Conservation (phyloP, 371 early-diverging fungal species). For the Circinella umbellata region DNA sequence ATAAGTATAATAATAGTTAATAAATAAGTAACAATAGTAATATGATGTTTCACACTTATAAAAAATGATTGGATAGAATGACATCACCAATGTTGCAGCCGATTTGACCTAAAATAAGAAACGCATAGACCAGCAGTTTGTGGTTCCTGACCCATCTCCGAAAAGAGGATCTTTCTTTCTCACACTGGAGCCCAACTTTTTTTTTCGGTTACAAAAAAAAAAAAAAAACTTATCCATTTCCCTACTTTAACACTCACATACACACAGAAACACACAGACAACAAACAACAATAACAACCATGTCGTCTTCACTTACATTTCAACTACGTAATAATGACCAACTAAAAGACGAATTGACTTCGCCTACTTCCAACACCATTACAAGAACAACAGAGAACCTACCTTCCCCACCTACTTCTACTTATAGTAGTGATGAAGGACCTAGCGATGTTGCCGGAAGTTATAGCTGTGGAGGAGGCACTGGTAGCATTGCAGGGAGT, state of each 20-base stretch:
- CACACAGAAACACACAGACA: too few species aligned
- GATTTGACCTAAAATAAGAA: background rate
- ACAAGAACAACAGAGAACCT: constrained; percentile 19
- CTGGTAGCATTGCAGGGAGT: constrained; percentile 15
- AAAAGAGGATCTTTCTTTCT: background rate
- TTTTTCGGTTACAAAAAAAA: background rate
- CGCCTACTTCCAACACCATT: constrained; percentile 8
- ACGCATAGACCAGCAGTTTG: background rate
- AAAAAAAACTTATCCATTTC: background rate
- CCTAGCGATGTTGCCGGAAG: background rate
- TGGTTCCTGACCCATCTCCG: constrained; percentile 1
- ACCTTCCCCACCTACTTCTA: constrained; percentile 52
- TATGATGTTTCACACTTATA: background rate
- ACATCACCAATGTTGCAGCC: background rate
- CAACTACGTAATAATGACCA: constrained; percentile 40
- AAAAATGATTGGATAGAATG: background rate
- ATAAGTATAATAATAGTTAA: too few species aligned
- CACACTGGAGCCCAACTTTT: background rate
- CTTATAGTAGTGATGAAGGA: constrained; percentile 44
- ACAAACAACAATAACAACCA: constrained; percentile 12
- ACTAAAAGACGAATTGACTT: background rate
- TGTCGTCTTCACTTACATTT: constrained; percentile 51
- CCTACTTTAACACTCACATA: background rate
- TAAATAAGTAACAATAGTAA: background rate
- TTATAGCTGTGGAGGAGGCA: background rate